Evolutionary conservation across 306 rosid genomes (phyloP), one percentile per base, ranked within the genome.

Genomic region (Cicer yamashitae): DNA sequence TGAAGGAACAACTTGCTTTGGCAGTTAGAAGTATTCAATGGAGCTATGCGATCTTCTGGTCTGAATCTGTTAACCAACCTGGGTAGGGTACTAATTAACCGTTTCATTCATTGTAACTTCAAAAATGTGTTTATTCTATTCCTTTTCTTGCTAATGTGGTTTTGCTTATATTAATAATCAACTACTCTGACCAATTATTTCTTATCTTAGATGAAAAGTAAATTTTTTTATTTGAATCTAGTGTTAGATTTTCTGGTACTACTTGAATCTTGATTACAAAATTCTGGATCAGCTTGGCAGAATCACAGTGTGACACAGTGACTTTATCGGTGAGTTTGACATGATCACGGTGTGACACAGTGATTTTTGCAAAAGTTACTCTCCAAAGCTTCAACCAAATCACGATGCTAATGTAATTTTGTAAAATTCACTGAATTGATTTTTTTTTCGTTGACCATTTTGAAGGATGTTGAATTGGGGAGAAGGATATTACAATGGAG

Each of bases 401-500:
- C 34, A 30, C 34, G 45, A 0, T 41, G 45, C 3, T 8, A 50
- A 17, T 50, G 14, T 13, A 3, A 50, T n/a, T 48, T n/a, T 50
- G 56, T 47, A 7, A 47, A 41, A 5, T 7, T 47, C n/a, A 12
- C 1, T n/a, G 45, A 30, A 40, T 54, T 18, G 22, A 7, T 14
- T 39, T 52, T 63, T 61, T 22, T 50, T 30, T 11, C 47, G n/a
- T 9, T 67, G 75, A 66, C 74, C 20, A 73, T 15, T 44, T 47
- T 62, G 12, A 39, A 92, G 98, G 88, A 86, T 87, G 11, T 86
- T 92, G 88, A 75, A 85, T 73, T 93, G 96, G 98, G 85, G 85
- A 34, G 94, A 89, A 54, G 98, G 98, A 10, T 93, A 86, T 88
- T 93, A 93, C 86, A 93, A 93, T 79, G 98, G 96, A 73, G 94